Percentiles rank a stretch among this genome's conserved stretches.
phyloP scores from a whole-genome alignment of 1,284 basidiomycete species.

The Ustilago nuda region DNA sequence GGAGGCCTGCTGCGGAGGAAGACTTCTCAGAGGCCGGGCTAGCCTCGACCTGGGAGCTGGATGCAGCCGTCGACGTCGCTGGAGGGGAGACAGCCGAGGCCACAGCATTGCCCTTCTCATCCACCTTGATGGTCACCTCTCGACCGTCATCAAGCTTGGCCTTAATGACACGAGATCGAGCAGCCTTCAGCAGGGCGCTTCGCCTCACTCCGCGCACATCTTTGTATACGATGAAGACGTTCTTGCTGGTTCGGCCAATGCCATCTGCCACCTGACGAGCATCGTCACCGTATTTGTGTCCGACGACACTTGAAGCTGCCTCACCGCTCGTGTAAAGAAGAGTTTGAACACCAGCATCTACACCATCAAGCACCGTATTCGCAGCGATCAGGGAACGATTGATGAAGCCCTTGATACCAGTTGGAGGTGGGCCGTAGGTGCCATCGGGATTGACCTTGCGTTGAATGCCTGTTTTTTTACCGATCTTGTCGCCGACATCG shows the following conservation, averaged over 20 bases:
- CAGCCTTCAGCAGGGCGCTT: constrained; percentile 63
- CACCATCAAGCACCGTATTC: constrained; percentile 67
- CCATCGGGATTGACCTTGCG: constrained; percentile 48
- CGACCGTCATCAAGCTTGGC: constrained; percentile 40
- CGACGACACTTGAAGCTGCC: constrained; percentile 65
- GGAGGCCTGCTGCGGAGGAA: neutral
- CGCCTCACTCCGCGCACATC: constrained; percentile 66
- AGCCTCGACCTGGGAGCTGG: neutral
- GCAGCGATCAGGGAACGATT: constrained; percentile 65
- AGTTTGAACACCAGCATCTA: constrained; percentile 64
- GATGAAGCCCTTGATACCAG: constrained; percentile 65
- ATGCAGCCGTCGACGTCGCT: constrained; percentile 1
- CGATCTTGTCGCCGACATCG: constrained; percentile 66
- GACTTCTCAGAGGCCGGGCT: constrained; percentile 22
- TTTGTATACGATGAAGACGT: constrained; percentile 66
- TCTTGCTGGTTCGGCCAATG: constrained; percentile 55
- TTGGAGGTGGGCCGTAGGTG: constrained; percentile 45
- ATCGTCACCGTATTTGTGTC: constrained; percentile 68
- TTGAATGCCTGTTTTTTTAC: constrained; percentile 67
- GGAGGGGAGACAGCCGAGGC: constrained; percentile 19
- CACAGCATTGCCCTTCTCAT: constrained; percentile 39
- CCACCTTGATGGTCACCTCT: constrained; percentile 38
- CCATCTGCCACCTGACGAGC: constrained; percentile 61
- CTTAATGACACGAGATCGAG: constrained; percentile 51
- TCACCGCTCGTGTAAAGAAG: constrained; percentile 59